phyloP scores from a whole-genome alignment of 371 early-diverging fungal species.

The Rhizomucor miehei region DNA sequence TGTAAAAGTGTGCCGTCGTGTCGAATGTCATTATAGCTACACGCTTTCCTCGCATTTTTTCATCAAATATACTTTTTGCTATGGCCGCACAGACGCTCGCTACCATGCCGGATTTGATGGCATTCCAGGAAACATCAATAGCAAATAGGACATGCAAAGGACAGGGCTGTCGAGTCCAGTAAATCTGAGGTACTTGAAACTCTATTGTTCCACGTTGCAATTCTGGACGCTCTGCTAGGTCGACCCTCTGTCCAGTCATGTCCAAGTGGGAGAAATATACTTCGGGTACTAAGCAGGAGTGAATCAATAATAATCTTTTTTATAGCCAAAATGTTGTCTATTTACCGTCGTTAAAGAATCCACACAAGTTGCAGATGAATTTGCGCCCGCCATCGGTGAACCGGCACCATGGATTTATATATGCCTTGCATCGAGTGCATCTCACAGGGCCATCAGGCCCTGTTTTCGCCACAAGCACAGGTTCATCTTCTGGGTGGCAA shows the following conservation, averaged over 20 bases:
- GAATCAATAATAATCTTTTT: no score
- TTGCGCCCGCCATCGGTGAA: conserved; percentile 88
- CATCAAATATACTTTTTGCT: conserved; percentile 65
- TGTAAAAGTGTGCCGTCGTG: conserved; percentile 92
- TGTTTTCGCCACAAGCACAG: conserved; percentile 15
- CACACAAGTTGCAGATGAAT: conserved; percentile 92
- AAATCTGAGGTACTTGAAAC: conserved; percentile 82
- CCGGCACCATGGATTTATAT: conserved; percentile 87
- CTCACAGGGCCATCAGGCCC: conserved; percentile 78
- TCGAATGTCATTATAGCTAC: conserved; percentile 93
- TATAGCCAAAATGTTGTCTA: no score
- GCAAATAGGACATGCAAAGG: conserved; percentile 84
- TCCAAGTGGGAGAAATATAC: conserved; percentile 93
- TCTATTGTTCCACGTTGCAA: conserved; percentile 86
- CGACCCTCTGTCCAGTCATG: conserved; percentile 85
- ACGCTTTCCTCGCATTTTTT: conserved; percentile 48
- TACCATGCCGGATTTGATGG: conserved; percentile 85
- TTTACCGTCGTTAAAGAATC: conserved; percentile 76
- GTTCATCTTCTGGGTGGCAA: conserved; percentile 67
- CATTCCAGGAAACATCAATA: conserved; percentile 88
- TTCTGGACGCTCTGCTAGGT: conserved; percentile 87
- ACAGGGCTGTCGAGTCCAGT: conserved; percentile 62
- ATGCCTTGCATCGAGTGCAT: conserved; percentile 91
- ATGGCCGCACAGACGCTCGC: conserved; percentile 61
- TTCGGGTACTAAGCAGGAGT: conserved; percentile 54